A percentile compares a stretch with the other conserved stretches of the same genome.
phyloP scores from a whole-genome alignment of 208 protist genomes.

The Crithidia brevicula region DNA sequence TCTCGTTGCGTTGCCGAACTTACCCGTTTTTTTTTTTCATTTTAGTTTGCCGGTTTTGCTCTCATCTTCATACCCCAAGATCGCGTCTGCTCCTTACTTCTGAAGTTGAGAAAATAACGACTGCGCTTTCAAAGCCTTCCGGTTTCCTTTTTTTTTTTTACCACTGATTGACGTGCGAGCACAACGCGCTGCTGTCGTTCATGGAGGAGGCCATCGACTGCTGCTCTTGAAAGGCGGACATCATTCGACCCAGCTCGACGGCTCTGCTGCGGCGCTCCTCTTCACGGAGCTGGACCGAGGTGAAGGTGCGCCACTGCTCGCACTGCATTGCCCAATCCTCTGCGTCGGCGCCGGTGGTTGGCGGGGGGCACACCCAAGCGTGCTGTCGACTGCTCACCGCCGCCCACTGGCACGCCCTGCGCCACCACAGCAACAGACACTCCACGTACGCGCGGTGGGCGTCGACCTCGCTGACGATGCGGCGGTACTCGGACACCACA shows the following conservation, averaged over 20 bases:
- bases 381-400: slow-evolving; percentile 1
- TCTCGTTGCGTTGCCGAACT: too few species aligned
- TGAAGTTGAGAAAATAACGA: too few species aligned
- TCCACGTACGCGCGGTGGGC: slow-evolving; percentile 9
- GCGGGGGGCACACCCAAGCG: slow-evolving; percentile 30
- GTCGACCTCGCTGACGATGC: not conserved
- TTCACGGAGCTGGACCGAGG: not conserved
- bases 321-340: slow-evolving; percentile 13
- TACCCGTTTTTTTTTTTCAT: too few species aligned
- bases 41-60: too few species aligned
- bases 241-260: slow-evolving; percentile 7
- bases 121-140: too few species aligned
- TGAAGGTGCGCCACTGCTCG: slow-evolving; percentile 22
- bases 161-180: not conserved
- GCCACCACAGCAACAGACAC: slow-evolving; percentile 22
- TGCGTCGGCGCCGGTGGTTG: slow-evolving; percentile 24
- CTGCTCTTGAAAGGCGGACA: not conserved
- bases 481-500: slow-evolving; percentile 3
- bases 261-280: slow-evolving; percentile 6
- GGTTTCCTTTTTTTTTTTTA: not conserved
- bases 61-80: too few species aligned
- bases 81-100: too few species aligned
- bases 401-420: slow-evolving; percentile 28
- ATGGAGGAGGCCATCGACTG: not conserved
- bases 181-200: not conserved